phyloP scores from a whole-genome alignment of 768 basidiomycete genomes.

The Lactarius akahatsu region DNA sequence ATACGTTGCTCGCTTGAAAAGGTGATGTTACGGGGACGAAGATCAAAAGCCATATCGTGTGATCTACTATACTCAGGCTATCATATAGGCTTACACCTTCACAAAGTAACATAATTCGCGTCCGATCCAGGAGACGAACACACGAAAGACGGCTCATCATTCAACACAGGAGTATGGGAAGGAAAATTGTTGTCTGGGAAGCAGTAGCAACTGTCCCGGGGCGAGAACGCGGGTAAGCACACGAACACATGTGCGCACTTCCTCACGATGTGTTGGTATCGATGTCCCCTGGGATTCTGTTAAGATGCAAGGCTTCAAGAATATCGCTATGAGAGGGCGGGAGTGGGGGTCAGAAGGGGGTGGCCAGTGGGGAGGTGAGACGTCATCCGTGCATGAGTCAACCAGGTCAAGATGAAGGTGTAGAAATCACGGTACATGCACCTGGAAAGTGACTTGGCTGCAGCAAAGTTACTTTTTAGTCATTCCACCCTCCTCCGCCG shows the following conservation, averaged over 20 bases:
- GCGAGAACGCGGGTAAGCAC: background rate
- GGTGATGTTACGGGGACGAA: background rate
- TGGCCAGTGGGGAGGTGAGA: no score
- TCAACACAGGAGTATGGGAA: background rate
- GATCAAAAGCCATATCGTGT: background rate
- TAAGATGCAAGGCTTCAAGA: background rate
- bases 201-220: background rate
- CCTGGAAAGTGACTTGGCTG: no score
- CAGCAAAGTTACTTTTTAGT: no score
- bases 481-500: no score
- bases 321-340: background rate
- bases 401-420: no score
- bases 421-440: no score
- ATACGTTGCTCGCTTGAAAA: background rate
- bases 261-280: no score
- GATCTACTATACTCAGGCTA: background rate
- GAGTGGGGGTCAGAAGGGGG: no score
- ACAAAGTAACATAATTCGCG: background rate
- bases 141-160: background rate
- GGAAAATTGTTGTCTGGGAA: background rate
- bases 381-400: no score
- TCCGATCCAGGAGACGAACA: background rate
- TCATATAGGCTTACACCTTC: background rate
- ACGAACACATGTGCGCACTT: background rate
- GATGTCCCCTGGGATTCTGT: background rate